phyloP scores from a whole-genome alignment of 78 protist genomes.

The Dictyostelium firmibasis region DNA sequence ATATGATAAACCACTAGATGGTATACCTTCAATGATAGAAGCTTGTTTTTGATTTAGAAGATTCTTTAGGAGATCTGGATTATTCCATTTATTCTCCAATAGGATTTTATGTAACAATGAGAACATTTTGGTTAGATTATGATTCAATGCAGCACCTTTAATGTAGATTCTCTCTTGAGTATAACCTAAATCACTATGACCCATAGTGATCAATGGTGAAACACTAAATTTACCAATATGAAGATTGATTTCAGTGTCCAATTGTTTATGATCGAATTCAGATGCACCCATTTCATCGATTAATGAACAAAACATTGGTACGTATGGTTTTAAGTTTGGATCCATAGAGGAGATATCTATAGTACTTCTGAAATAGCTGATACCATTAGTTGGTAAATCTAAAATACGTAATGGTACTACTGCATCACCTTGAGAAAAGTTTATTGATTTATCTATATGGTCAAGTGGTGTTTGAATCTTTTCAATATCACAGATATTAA shows the following conservation, averaged over 20 bases:
- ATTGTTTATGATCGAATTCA: slow-evolving; percentile 50
- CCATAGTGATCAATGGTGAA: slow-evolving; percentile 24
- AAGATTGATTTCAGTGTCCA: slow-evolving; percentile 51
- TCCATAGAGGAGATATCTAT: slow-evolving; percentile 48
- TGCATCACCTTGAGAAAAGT: background rate
- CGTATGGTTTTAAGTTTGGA: slow-evolving; percentile 22
- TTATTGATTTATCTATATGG: background rate
- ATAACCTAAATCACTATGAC: background rate
- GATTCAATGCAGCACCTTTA: slow-evolving; percentile 24
- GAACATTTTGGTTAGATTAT: slow-evolving; percentile 60
- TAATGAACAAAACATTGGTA: slow-evolving; percentile 39
- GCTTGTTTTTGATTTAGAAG: slow-evolving; percentile 47
- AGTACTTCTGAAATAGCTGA: slow-evolving; percentile 31
- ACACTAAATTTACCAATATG: slow-evolving; percentile 38
- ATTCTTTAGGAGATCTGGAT: slow-evolving; percentile 57
- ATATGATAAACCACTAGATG: slow-evolving; percentile 62
- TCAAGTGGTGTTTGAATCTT: slow-evolving; percentile 2
- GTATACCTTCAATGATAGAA: slow-evolving; percentile 29
- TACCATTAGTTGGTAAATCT: slow-evolving; percentile 72
- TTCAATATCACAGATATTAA: slow-evolving; percentile 35
- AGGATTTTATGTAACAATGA: slow-evolving; percentile 4
- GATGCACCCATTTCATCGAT: slow-evolving; percentile 42
- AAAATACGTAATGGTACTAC: background rate
- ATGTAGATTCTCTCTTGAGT: slow-evolving; percentile 16
- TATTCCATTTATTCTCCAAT: slow-evolving; percentile 38